phyloP scores from a whole-genome alignment of 805 yeast genomes.

The Candida sithepensis region DNA sequence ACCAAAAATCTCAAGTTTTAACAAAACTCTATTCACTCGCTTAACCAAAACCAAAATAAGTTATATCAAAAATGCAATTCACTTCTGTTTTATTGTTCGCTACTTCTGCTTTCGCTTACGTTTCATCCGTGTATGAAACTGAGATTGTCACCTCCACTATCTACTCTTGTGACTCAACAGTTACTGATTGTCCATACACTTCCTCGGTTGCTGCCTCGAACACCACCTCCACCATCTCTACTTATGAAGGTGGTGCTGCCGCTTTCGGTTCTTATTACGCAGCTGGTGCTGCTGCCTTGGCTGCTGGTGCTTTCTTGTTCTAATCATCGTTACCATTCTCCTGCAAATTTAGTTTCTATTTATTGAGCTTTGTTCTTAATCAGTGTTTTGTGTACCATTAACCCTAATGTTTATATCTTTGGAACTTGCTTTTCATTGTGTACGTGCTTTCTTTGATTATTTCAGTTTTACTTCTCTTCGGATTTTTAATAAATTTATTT shows the following conservation, averaged over 20 bases:
- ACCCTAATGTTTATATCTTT: no score
- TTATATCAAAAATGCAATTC: constrained; percentile 39
- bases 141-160: constrained; percentile 36
- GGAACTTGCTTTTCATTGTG: no score
- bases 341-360: not conserved
- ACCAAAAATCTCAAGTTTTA: not conserved
- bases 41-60: not conserved
- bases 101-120: constrained; percentile 32
- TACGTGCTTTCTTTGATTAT: no score
- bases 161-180: constrained; percentile 34
- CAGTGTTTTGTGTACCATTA: not conserved
- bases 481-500: no score
- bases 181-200: constrained; percentile 29
- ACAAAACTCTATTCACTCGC: constrained; percentile 2
- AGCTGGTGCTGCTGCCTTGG: constrained; percentile 33
- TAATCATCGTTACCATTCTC: constrained; percentile 14
- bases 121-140: constrained; percentile 25
- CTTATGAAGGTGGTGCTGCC: constrained; percentile 25
- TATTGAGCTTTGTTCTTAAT: not conserved
- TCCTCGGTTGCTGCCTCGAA: constrained; percentile 18
- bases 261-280: constrained; percentile 23
- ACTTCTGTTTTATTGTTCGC: constrained; percentile 34
- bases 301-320: constrained; percentile 34
- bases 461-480: no score
- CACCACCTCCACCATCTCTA: constrained; percentile 25